Base-by-base conservation (phyloP, 73 alveolate species). In the Paramecium tetraurelia region DNA sequence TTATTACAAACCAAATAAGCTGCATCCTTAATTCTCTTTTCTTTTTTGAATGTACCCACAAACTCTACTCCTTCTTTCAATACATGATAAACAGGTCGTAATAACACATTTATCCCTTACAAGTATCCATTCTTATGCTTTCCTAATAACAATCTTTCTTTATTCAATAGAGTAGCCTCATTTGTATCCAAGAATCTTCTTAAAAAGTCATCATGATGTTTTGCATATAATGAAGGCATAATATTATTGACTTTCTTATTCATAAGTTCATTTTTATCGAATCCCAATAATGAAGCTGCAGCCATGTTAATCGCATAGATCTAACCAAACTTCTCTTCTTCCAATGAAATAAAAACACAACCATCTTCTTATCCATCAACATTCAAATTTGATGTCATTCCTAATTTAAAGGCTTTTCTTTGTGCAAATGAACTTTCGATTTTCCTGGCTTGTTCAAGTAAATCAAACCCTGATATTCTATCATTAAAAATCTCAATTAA, bases 321-420 rank as follows among this genome's bases (percentile, higher is more conserved):
- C 77, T 89, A 70, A 5, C 92, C 94, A 70, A 89, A 46, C 50
- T 46, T 89, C 50, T 89, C 94, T 16, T 89, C 94, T 44, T 89
- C 94, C 44, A 89, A 46, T 16, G 94, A 70, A 35, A 89, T 68
- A 50, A 89, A 89, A 29, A 71, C 57, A 83, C 86, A 70, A 14
- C 94, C 94, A 89, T 89, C 94, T 48, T 89, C 94, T 31, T 89
- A 71, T 11, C 94, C 94, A 71, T 89, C 94, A 20, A 89, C 59
- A 46, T 89, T 89, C 9, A 89, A 76, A 46, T 69, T 83, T n/a
- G 94, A 89, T 38, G 94, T 41, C 27, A 70, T 41, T 12, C 87
- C 87, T 46, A 89, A 50, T 21, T 89, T 77, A 83, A 89, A 89
- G 10, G 86, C 94, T 58, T 89, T 89, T 71, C 94, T 89, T 44